Conservation (phyloP, 805 yeast species). For the Candida nanaspora region DNA sequence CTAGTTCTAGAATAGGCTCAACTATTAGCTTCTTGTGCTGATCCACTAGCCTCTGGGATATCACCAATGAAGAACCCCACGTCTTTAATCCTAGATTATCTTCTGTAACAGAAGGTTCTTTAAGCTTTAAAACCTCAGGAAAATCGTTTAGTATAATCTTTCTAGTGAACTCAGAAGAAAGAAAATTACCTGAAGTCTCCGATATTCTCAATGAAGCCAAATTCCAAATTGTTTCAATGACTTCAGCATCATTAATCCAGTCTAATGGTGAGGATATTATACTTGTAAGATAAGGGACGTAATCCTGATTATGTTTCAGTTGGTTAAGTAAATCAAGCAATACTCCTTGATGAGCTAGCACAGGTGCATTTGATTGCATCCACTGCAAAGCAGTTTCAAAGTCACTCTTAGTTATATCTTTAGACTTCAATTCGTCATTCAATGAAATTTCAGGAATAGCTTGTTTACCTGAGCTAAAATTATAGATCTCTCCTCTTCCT, state of each 20-base stretch:
- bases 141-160: slow-evolving; percentile 42
- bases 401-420: slow-evolving; percentile 21
- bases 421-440: slow-evolving; percentile 23
- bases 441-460: slow-evolving; percentile 2
- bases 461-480: slow-evolving; percentile 32
- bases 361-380: slow-evolving; percentile 32
- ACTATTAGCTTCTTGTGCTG: slow-evolving; percentile 9
- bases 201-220: slow-evolving; percentile 61
- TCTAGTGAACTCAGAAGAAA: slow-evolving; percentile 66
- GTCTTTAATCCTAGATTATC: slow-evolving; percentile 90
- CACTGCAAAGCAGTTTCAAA: slow-evolving; percentile 32
- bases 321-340: slow-evolving; percentile 22
- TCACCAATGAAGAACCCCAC: slow-evolving; percentile 86
- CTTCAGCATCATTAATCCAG: slow-evolving; percentile 34
- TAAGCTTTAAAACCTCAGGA: slow-evolving; percentile 26
- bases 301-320: slow-evolving; percentile 20
- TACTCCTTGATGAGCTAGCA: slow-evolving; percentile 19
- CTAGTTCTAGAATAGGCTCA: slow-evolving; percentile 61
- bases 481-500: slow-evolving; percentile 40
- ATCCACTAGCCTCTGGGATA: slow-evolving; percentile 47
- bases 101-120: slow-evolving; percentile 80
- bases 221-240: slow-evolving; percentile 36
- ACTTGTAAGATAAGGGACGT: slow-evolving; percentile 41
- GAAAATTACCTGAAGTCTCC: slow-evolving; percentile 79
- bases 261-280: slow-evolving; percentile 40